A percentile compares a stretch with the other conserved stretches of the same genome.
Evolutionary conservation across 441 rosid genomes (phyloP).

Genomic region (Populus tomentosa): DNA sequence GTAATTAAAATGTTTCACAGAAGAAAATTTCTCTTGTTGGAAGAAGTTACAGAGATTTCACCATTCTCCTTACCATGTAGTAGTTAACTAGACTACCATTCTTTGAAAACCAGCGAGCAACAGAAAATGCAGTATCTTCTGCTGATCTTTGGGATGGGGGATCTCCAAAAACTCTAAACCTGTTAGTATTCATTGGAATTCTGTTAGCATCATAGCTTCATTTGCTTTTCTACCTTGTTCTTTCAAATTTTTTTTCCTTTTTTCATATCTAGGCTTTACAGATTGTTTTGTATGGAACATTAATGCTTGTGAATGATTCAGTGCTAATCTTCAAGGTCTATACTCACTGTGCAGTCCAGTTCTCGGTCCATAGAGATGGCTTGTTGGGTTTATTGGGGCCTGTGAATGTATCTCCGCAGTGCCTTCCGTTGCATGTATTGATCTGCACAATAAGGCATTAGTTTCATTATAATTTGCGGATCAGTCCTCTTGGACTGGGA

Average conservation of each 20-base stretch:
- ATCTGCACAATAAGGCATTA: conserved; percentile 37
- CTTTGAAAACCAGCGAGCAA: conserved; percentile 76
- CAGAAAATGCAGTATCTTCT: conserved; percentile 73
- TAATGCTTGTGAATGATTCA: not conserved
- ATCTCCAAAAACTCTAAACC: conserved; percentile 88
- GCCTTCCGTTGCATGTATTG: conserved; percentile 91
- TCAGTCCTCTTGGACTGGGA: not conserved
- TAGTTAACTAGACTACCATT: conserved; percentile 72
- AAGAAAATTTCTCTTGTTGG: not conserved
- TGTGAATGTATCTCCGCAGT: conserved; percentile 84
- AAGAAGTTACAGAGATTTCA: not conserved
- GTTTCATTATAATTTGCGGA: not conserved
- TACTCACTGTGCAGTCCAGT: conserved; percentile 91
- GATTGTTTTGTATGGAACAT: not conserved
- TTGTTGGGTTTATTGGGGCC: conserved; percentile 76
- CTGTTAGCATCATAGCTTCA: not conserved
- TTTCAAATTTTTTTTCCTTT: not conserved
- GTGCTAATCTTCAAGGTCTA: not conserved
- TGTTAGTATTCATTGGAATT: conserved; percentile 12
- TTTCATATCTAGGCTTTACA: not conserved
- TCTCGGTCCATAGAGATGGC: conserved; percentile 87
- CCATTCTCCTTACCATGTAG: conserved; percentile 58
- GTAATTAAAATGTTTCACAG: not conserved
- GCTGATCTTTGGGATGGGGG: conserved; percentile 83
- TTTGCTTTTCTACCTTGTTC: not conserved